phyloP scores from a whole-genome alignment of 148 eudicot genomes.

The Rhododendron kiyosumense region DNA sequence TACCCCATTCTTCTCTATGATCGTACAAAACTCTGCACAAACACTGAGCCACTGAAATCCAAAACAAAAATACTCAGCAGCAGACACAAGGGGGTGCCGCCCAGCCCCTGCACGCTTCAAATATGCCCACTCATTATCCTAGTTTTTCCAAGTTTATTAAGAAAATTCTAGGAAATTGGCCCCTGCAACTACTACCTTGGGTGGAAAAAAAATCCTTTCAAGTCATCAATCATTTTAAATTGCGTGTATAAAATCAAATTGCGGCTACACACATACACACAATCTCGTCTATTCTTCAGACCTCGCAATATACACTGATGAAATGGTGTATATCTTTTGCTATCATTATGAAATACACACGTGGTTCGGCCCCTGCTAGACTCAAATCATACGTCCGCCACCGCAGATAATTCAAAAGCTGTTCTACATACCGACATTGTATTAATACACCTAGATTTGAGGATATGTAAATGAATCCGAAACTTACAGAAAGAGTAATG shows the following conservation, averaged over 20 bases:
- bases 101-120: background rate
- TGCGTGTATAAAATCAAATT: no score
- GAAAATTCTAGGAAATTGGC: background rate
- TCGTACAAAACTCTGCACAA: background rate
- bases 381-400: background rate
- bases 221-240: background rate
- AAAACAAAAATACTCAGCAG: background rate
- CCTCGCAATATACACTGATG: background rate
- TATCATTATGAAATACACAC: background rate
- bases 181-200: background rate
- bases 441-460: background rate
- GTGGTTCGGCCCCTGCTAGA: background rate
- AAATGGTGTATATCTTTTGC: background rate
- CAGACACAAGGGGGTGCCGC: background rate
- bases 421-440: background rate
- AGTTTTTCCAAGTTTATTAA: background rate
- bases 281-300: background rate
- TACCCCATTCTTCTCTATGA: slow-evolving; percentile 54
- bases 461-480: background rate
- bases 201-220: background rate
- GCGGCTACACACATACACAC: background rate
- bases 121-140: background rate
- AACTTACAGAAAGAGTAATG: background rate
- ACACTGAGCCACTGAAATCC: background rate
- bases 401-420: background rate